Conservation (phyloP, 2,329 filamentous ascomycete species). For the Fusarium buxicola region DNA sequence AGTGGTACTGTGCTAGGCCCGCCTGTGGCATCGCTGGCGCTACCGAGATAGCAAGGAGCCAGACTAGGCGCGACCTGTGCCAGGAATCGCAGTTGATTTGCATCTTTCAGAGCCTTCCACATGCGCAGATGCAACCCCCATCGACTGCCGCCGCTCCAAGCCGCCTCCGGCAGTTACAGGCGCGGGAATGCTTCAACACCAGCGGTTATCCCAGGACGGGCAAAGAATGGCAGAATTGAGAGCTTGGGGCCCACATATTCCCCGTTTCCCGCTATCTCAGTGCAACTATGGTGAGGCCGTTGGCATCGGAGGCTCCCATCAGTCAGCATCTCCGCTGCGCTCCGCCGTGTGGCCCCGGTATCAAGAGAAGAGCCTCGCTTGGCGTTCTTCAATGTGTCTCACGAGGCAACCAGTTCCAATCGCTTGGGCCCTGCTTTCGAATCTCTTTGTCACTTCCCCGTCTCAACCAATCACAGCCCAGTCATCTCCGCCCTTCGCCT, state of each 20-base stretch:
- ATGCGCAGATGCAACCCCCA: background rate
- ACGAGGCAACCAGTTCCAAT: no score
- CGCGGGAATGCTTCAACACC: background rate
- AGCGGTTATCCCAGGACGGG: constrained; percentile 30
- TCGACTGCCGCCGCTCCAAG: constrained; percentile 3
- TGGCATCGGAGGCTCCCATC: background rate
- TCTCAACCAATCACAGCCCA: constrained; percentile 11
- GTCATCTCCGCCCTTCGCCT: background rate
- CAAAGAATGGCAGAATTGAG: constrained; percentile 12
- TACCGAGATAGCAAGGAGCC: background rate
- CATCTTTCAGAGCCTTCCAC: constrained; percentile 7
- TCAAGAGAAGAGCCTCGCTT: background rate
- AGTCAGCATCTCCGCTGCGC: background rate
- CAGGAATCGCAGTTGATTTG: constrained; percentile 23
- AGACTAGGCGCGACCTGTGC: constrained; percentile 13
- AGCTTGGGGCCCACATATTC: constrained; percentile 21
- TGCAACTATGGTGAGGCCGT: background rate
- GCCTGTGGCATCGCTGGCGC: background rate
- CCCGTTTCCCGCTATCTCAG: constrained; percentile 13
- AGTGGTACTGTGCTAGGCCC: no score
- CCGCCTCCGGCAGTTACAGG: constrained; percentile 22
- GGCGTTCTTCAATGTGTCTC: no score
- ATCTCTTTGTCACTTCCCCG: background rate
- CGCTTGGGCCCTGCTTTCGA: background rate
- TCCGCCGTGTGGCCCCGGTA: background rate